Percentiles rank a stretch among this genome's conserved stretches.
Conservation (phyloP, 2,329 filamentous ascomycete species). For the Fusarium mundagurra region DNA sequence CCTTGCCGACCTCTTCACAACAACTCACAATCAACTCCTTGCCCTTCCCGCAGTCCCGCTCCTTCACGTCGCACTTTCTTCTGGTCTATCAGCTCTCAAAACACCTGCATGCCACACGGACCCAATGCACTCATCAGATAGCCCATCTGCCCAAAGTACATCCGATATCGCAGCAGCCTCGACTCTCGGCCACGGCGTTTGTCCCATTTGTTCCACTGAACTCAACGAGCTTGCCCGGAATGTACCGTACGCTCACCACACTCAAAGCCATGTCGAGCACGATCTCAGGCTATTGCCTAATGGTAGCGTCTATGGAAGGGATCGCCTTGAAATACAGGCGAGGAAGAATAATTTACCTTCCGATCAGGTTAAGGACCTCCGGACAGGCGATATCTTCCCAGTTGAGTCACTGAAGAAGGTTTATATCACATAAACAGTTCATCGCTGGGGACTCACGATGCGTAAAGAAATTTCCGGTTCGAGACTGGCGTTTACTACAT, state of each 20-base stretch:
- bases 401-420: conserved; percentile 80
- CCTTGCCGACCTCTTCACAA: conserved; percentile 82
- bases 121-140: conserved; percentile 3
- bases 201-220: conserved; percentile 95
- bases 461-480: background rate
- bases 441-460: background rate
- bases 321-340: conserved; percentile 78
- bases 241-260: conserved; percentile 95
- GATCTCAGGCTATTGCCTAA: conserved; percentile 91
- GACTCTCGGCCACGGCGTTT: conserved; percentile 77
- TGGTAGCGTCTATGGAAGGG: conserved; percentile 82
- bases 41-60: conserved; percentile 84
- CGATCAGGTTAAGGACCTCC: conserved; percentile 79
- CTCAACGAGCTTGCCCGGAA: conserved; percentile 89
- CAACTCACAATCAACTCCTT: conserved; percentile 87
- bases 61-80: conserved; percentile 88
- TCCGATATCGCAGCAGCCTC: conserved; percentile 51
- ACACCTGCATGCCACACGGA: conserved; percentile 84
- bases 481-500: background rate
- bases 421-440: conserved; percentile 75
- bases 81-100: conserved; percentile 93
- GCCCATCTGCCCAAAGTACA: conserved; percentile 58
- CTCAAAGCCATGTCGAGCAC: conserved; percentile 89
- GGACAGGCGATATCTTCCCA: conserved; percentile 74
- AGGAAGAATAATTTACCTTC: conserved; percentile 77